Evolutionary conservation across 805 yeast genomes (phyloP).

Genomic region (Maudiozyma pseudohumilis): DNA sequence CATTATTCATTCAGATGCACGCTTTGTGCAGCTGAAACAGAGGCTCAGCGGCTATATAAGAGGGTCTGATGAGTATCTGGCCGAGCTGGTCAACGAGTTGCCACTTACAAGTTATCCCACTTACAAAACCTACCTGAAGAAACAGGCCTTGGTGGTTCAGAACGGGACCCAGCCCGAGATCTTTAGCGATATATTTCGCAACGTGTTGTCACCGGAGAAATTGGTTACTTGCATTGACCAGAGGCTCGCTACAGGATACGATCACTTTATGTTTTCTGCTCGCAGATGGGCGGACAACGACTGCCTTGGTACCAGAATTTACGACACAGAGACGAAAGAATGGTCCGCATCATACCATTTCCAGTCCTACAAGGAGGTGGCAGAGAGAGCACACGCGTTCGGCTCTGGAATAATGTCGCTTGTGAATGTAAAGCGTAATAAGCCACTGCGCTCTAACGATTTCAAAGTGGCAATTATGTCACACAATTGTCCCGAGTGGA

Average conservation of each 20-base stretch:
- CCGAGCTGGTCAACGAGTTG: slow-evolving; percentile 13
- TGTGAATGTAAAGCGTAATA: slow-evolving; percentile 31
- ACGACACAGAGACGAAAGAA: slow-evolving; percentile 25
- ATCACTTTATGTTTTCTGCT: slow-evolving; percentile 36
- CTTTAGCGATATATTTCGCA: slow-evolving; percentile 45
- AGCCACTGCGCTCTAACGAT: slow-evolving; percentile 23
- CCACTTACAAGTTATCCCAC: slow-evolving; percentile 21
- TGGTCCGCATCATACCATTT: slow-evolving; percentile 36
- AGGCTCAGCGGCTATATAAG: slow-evolving; percentile 12
- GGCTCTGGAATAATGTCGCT: slow-evolving; percentile 47
- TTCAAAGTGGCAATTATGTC: slow-evolving; percentile 50
- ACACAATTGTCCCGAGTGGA: slow-evolving; percentile 59
- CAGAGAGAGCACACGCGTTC: slow-evolving; percentile 34
- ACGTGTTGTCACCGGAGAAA: slow-evolving; percentile 27
- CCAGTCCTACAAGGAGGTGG: slow-evolving; percentile 36
- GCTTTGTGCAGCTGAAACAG: slow-evolving; percentile 12
- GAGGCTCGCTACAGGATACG: slow-evolving; percentile 35
- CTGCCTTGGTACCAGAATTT: slow-evolving; percentile 39
- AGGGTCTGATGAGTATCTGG: slow-evolving; percentile 23
- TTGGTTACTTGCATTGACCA: slow-evolving; percentile 35
- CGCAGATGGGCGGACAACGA: slow-evolving; percentile 29
- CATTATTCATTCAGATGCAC: slow-evolving; percentile 17
- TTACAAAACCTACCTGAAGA: slow-evolving; percentile 16
- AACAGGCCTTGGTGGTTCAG: slow-evolving; percentile 29
- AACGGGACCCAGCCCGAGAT: slow-evolving; percentile 30